Evolutionary conservation across 129 eudicot species (phyloP), one percentile per base, ranked within the genome.

Genomic region (Lonicera japonica): DNA sequence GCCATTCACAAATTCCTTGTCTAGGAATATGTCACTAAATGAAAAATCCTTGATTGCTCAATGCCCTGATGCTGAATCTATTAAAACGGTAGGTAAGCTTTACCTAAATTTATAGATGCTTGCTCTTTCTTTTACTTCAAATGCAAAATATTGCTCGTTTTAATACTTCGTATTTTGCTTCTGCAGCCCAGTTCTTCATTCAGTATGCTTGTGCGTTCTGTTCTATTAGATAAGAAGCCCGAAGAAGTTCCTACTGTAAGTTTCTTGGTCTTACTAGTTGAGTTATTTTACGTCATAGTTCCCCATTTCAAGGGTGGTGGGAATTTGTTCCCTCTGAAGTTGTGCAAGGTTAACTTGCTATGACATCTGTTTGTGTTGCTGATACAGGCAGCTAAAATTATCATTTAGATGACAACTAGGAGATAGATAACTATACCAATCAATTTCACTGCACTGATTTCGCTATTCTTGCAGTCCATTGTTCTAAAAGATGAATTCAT

Each of bases 201-300:
- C 70, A 85, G 85, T 63, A 63, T 46, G 72, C 99, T 94, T 79
- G 85, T 94, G 22, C 96, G 84, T 41, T 76, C 92, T 16, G 76
- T 79, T 70, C 85, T 94, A 40, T 65, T 66, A 66, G 96, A 94
- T 66, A 94, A 85, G 83, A 94, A 85, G 82, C 89, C 92, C 5
- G 96, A 94, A 38, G 99, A 94, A 77, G 86, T 94, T 79, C 99
- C 96, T 54, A 80, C 63, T 74, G 99, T 94, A 82, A 75, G 96
- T 64, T 58, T 58, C 8, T 43, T 43, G 10, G 43, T 38, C 6
- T 38, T 38, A 4, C 10, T 38, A 38, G 43, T 38, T 10, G 43
- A n/a, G n/a, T n/a, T 38, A 38, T 38, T 10, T 38, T 38, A 38
- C 43, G 5, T 38, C 43, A 10, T 10, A 38, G n/a, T n/a, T n/a